These are phyloP conservation scores for Telopea speciosissima DNA, from an alignment of 177 flowering plant genomes.

Conservation along the genomic window DNA sequence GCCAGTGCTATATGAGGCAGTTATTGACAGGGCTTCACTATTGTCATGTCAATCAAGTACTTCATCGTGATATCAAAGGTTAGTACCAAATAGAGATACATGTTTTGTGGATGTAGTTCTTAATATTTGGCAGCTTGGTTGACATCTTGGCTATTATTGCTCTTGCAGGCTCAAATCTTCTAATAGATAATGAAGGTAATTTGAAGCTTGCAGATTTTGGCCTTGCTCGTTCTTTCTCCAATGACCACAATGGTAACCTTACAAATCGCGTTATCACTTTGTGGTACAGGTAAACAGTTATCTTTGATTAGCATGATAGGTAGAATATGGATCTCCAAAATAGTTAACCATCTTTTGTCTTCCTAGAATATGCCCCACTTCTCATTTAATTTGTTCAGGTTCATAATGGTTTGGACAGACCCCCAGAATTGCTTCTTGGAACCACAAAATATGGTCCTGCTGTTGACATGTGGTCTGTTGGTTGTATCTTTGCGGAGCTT, in stretches of 20 bases:
- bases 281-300: conserved; percentile 63
- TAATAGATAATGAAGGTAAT: conserved; percentile 71
- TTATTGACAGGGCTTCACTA: conserved; percentile 78
- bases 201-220: conserved; percentile 87
- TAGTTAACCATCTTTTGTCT: not conserved
- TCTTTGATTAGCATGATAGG: no score
- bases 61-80: conserved; percentile 82
- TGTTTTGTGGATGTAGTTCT: not conserved
- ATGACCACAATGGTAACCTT: conserved; percentile 59
- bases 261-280: conserved; percentile 78
- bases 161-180: conserved; percentile 67
- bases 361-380: not conserved
- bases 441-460: conserved; percentile 82
- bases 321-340: not conserved
- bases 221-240: conserved; percentile 63
- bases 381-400: conserved; percentile 8
- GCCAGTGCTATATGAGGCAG: conserved; percentile 76
- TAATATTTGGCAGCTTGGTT: not conserved
- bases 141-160: not conserved
- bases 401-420: conserved; percentile 33
- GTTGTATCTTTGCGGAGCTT: conserved; percentile 84
- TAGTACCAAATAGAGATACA: not conserved
- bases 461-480: conserved; percentile 92
- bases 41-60: conserved; percentile 75
- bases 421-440: conserved; percentile 83